A percentile compares a stretch with the other conserved stretches of the same genome.
Conservation (phyloP, 139 green algal genomes). For the Dunaliella primolecta region DNA sequence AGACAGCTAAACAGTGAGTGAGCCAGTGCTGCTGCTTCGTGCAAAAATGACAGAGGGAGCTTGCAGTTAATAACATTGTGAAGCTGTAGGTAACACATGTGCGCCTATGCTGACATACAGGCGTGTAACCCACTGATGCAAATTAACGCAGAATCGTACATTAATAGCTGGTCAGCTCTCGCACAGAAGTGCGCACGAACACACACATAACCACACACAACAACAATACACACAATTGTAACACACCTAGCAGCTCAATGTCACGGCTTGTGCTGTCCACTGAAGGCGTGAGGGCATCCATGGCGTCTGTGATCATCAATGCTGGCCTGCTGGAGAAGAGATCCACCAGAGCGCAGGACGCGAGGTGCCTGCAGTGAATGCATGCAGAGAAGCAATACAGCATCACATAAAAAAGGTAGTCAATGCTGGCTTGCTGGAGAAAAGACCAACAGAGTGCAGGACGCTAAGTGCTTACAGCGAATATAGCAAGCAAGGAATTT, state of each 20-base stretch:
- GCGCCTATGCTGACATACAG: too few species aligned
- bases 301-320: conserved; percentile 72
- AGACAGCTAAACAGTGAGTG: too few species aligned
- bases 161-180: too few species aligned
- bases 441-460: not conserved
- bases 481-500: too few species aligned
- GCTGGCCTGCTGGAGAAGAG: conserved; percentile 57
- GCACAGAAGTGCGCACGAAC: not conserved
- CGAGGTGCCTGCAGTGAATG: conserved; percentile 73
- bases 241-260: conserved; percentile 46
- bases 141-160: too few species aligned
- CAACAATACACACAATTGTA: not conserved
- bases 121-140: too few species aligned
- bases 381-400: not conserved
- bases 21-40: too few species aligned
- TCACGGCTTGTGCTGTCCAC: conserved; percentile 34
- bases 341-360: conserved; percentile 48
- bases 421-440: not conserved
- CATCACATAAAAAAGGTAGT: not conserved
- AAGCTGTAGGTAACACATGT: too few species aligned
- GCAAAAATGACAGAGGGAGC: too few species aligned
- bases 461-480: too few species aligned
- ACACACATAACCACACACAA: not conserved
- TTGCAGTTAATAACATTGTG: too few species aligned
- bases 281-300: conserved; percentile 26